Base-by-base conservation (phyloP, 768 basidiomycete genomes). In the Lentinula raphanica region DNA sequence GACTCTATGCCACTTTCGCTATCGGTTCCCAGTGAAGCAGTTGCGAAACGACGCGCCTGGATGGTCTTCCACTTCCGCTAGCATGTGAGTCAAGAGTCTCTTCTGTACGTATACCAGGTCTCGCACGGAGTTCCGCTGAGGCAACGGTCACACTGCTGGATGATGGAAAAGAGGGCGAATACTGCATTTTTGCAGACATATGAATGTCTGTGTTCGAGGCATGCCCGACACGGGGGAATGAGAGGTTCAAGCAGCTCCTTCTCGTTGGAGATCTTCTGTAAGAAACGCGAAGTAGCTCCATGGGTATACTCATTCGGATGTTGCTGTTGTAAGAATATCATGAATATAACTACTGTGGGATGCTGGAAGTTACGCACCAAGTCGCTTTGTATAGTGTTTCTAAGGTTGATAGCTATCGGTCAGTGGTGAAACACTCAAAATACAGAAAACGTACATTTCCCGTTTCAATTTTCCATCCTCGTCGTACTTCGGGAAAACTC, bases 281-380 rank as follows among this genome's bases (percentile, higher is more conserved):
- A 81, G 76, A 95, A 96, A 25, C 97, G 89, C 32, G 98, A 84
- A 11, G 93, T 95, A 19, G 94, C 92, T 45, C 97, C 97, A 36
- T 96, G 91, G 66, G 98, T 97, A 71, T 98, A 99, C 77, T 99
- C 97, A 66, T 99, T 98, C 7, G 96, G 95, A 67, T 99, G 97
- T 94, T 98, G 95, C 91, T 95, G 36, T 55, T 45, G 12, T 50
- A 65, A 51, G 62, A 59, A 49, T 38, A 53, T 46, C 54, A 32
- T 32, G 29, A 54, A 56, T 61, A 36, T 27, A 28, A 27, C 2
- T 35, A 31, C 48, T 19, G 53, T 27, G 7, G 31, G 11, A 54
- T 29, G 28, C 29, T 15, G n/a, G 13, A 42, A 42, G 21, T 23
- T 42, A 7, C 40, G 63, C 63, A 94, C 94, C 56, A 98, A 84